These are phyloP conservation scores for Candida neerlandica DNA, from an alignment of 1,139 yeast species.

Conservation along the genomic window DNA sequence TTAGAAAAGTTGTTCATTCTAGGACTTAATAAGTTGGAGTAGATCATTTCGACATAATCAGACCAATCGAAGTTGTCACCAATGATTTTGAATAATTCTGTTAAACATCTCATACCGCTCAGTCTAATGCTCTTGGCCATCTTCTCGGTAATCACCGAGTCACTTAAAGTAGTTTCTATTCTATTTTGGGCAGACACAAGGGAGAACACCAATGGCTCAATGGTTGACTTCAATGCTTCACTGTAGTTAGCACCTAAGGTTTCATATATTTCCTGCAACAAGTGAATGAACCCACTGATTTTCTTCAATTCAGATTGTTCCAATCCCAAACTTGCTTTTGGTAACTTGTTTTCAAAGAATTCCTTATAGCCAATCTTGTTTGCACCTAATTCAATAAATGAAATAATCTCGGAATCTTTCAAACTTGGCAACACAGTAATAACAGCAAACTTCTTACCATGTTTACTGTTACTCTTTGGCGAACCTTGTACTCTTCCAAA, in stretches of 20 bases:
- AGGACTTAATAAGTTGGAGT: conserved; percentile 59
- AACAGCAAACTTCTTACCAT: conserved; percentile 76
- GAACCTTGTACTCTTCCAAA: conserved; percentile 82
- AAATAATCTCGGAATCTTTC: conserved; percentile 51
- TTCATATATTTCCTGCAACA: conserved; percentile 63
- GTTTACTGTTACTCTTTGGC: conserved; percentile 63
- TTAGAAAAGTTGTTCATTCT: conserved; percentile 65
- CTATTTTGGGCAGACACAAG: conserved; percentile 57
- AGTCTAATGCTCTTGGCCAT: conserved; percentile 60
- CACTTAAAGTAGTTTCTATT: conserved; percentile 27
- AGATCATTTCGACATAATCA: conserved; percentile 52
- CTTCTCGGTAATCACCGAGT: conserved; percentile 33
- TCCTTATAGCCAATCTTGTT: conserved; percentile 50
- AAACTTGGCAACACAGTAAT: conserved; percentile 70
- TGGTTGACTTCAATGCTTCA: conserved; percentile 50
- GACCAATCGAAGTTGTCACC: conserved; percentile 60
- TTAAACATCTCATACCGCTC: conserved; percentile 59
- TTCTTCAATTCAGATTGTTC: conserved; percentile 47
- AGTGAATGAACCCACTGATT: conserved; percentile 70
- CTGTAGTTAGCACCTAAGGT: conserved; percentile 64
- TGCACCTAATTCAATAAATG: conserved; percentile 66
- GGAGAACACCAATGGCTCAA: conserved; percentile 63
- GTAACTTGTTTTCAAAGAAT: conserved; percentile 26
- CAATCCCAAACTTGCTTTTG: conserved; percentile 26
- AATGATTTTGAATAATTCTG: conserved; percentile 50